Evolutionary conservation across 805 yeast genomes (phyloP).

Genomic region (Yamadazyma takamatsuzukensis): DNA sequence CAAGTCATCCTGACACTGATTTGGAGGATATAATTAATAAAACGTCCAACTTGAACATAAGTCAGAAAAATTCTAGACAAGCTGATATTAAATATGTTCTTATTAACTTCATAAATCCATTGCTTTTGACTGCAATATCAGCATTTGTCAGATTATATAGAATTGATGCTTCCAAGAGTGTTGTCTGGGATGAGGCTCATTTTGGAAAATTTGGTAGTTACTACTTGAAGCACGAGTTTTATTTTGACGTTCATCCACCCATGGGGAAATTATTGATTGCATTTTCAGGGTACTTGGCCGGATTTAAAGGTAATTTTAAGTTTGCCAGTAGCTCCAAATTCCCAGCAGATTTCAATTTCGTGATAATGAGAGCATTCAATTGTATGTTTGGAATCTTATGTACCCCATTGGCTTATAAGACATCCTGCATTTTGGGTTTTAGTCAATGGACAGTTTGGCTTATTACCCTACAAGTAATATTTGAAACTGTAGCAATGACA

Average conservation of each 20-base stretch:
- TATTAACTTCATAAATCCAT: conserved; percentile 21
- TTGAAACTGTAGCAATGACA: conserved; percentile 81
- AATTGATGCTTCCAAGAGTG: conserved; percentile 67
- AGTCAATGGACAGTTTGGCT: conserved; percentile 72
- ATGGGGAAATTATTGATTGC: conserved; percentile 92
- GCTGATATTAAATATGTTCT: conserved; percentile 7
- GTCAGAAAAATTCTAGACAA: conserved; percentile 1
- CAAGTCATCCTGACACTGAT: conserved; percentile 11
- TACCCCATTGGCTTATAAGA: conserved; percentile 83
- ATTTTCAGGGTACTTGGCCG: conserved; percentile 78
- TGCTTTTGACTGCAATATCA: conserved; percentile 33
- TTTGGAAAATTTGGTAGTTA: conserved; percentile 96
- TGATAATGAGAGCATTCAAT: conserved; percentile 83
- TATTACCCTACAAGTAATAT: conserved; percentile 71
- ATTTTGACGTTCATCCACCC: conserved; percentile 98
- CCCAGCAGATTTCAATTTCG: conserved; percentile 75
- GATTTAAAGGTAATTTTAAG: conserved; percentile 83
- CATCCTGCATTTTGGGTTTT: conserved; percentile 74
- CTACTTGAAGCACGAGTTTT: conserved; percentile 81
- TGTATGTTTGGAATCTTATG: conserved; percentile 79
- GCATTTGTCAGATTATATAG: conserved; percentile 63
- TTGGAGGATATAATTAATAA: conserved; percentile 19
- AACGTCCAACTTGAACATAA: conserved; percentile 17
- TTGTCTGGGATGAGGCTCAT: conserved; percentile 98
- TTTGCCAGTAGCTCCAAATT: conserved; percentile 80